Percentiles rank a stretch among this genome's conserved stretches.
phyloP scores from a whole-genome alignment of 306 rosid genomes.

The Fagus sylvatica region DNA sequence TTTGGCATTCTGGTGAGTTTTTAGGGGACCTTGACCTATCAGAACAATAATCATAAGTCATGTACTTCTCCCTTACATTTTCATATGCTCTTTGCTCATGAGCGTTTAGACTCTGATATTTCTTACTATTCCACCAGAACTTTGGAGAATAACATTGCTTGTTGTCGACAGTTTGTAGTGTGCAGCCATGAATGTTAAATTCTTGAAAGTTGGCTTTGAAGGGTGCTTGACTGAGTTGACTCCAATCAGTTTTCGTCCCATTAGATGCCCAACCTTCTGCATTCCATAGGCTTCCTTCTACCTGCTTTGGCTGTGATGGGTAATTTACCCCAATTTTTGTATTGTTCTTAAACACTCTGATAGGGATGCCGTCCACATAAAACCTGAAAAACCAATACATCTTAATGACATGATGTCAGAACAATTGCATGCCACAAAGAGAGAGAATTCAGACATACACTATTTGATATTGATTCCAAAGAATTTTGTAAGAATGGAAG shows the following conservation, averaged over 20 bases:
- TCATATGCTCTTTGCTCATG: background rate
- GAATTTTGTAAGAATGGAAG: conserved; percentile 29
- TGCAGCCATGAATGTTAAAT: conserved; percentile 18
- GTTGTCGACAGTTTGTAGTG: background rate
- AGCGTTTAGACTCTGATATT: conserved; percentile 1
- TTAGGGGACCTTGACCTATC: background rate
- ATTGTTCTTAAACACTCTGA: conserved; percentile 23
- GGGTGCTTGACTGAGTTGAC: conserved; percentile 26
- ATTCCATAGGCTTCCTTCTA: conserved; percentile 31
- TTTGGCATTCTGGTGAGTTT: background rate
- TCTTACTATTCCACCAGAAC: conserved; percentile 9
- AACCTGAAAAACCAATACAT: conserved; percentile 8
- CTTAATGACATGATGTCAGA: too few relatives aligned
- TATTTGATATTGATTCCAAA: conserved; percentile 31
- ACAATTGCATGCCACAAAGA: background rate
- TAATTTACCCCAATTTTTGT: conserved; percentile 9
- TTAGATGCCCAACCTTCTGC: conserved; percentile 29
- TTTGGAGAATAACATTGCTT: background rate
- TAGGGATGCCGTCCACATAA: conserved; percentile 22
- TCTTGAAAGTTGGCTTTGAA: conserved; percentile 18
- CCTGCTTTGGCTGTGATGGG: conserved; percentile 22
- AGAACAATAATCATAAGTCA: conserved; percentile 25
- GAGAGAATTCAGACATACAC: conserved; percentile 6
- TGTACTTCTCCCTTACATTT: background rate
- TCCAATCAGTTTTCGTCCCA: conserved; percentile 25